Base-by-base conservation (phyloP, 2,329 filamentous ascomycete species). In the Penicillium sp. region DNA sequence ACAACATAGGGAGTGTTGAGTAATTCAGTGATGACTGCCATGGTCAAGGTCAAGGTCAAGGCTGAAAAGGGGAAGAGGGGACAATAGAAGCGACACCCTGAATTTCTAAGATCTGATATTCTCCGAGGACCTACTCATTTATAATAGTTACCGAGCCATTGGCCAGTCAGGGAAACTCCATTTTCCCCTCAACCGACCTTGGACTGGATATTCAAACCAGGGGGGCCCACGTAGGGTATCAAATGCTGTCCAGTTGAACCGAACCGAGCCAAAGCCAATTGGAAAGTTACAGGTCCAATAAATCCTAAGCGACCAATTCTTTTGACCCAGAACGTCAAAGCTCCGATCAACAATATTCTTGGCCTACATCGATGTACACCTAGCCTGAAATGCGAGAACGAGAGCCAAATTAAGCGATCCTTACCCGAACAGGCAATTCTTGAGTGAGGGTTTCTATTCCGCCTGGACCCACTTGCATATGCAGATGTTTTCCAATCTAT, bases 11-110 rank as follows among this genome's bases (percentile, higher is more conserved):
- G 64, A 31, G 40, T 65, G 25, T 69, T 60, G 17, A 71, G 40
- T 15, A 70, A 19, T 33, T 68, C 63, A 6, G 50, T 19, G 38
- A 71, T 50, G 9, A 71, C 21, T 43, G 67, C 60, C 69, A 73
- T 73, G 15, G 35, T 55, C 27, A 51, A 47, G 12, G 35, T 54
- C 31, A 51, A 40, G 21, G 37, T 17, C 15, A 35, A 15, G 31
- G 31, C 21, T 19, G 19, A 33, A 38, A 35, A 37, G 9, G 23
- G 23, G 21, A 19, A n/a, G 23, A 23, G 7, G 9, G n/a, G 17
- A 33, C 25, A 52, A 27, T 40, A 31, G 42, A 42, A 54, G 25
- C 13, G 40, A 50, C 38, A 41, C 12, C 35, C 23, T n/a, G 12
- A 29, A 7, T 42, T 54, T 23, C 27, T 21, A n/a, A 12, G 21